Evolutionary conservation across 495 filamentous ascomycete genomes (phyloP).

Genomic region (Neurospora hispaniola): DNA sequence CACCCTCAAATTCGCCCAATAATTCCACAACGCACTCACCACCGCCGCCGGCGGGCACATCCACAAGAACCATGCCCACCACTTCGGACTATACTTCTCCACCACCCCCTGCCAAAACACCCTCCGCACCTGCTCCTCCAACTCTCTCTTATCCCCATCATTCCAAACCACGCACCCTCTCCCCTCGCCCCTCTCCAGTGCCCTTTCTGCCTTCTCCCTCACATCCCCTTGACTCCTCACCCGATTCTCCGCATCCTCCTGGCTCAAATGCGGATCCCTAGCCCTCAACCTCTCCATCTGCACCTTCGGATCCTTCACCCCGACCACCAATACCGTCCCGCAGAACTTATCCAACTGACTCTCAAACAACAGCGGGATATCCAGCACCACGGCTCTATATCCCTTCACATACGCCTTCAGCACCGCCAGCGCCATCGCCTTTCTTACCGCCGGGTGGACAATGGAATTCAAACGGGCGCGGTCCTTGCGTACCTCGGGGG

Average conservation of each 20-base stretch:
- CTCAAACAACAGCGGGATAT: conserved; percentile 89
- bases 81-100: conserved; percentile 50
- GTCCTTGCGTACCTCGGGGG: conserved; percentile 51
- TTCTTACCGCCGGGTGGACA: conserved; percentile 76
- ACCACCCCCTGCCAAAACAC: conserved; percentile 47
- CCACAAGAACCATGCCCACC: conserved; percentile 73
- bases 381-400: conserved; percentile 79
- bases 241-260: conserved; percentile 71
- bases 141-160: conserved; percentile 58
- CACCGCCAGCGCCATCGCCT: conserved; percentile 61
- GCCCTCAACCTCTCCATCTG: conserved; percentile 69
- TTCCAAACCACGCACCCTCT: conserved; percentile 78
- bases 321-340: conserved; percentile 75
- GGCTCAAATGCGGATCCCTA: conserved; percentile 60
- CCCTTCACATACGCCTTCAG: conserved; percentile 57
- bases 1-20: conserved; percentile 54
- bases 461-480: conserved; percentile 74
- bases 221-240: conserved; percentile 79
- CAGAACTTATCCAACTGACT: conserved; percentile 67
- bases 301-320: conserved; percentile 56
- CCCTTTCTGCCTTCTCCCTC: conserved; percentile 64
- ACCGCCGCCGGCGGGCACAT: conserved; percentile 62
- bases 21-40: conserved; percentile 51
- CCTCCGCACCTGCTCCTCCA: conserved; percentile 51
- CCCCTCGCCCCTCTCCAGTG: conserved; percentile 48